These are phyloP conservation scores for Porcisia deanei DNA, from an alignment of 208 protist species.

Conservation along the genomic window DNA sequence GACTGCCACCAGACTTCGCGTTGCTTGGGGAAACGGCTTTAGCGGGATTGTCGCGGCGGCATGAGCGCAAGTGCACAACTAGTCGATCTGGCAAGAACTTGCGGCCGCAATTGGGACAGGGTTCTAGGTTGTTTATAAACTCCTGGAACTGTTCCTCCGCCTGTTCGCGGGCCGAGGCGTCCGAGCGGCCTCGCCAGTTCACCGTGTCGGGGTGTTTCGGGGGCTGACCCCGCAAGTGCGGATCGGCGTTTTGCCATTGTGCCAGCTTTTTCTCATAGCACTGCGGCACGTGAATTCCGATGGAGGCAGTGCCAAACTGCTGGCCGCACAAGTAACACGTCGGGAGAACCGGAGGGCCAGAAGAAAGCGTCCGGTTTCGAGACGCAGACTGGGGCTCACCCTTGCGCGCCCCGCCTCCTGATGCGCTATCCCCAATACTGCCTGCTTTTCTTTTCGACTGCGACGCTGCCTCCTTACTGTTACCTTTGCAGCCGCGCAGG, in stretches of 20 bases:
- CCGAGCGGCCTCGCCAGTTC: slow-evolving; percentile 48
- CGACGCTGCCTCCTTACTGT: slow-evolving; percentile 2
- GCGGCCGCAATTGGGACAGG: slow-evolving; percentile 89
- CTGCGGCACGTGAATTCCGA: slow-evolving; percentile 86
- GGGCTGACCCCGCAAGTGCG: slow-evolving; percentile 59
- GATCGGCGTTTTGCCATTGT: slow-evolving; percentile 79
- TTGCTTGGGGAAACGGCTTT: slow-evolving; percentile 27
- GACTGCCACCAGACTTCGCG: slow-evolving; percentile 1
- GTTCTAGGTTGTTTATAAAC: slow-evolving; percentile 88
- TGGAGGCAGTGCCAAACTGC: slow-evolving; percentile 84
- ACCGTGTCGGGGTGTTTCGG: slow-evolving; percentile 78
- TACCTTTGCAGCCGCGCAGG: slow-evolving; percentile 78
- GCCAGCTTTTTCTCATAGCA: slow-evolving; percentile 89
- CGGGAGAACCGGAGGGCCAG: slow-evolving; percentile 52
- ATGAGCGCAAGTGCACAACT: slow-evolving; percentile 88
- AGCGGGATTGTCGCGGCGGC: slow-evolving; percentile 70
- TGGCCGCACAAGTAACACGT: slow-evolving; percentile 88
- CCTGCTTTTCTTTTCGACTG: slow-evolving; percentile 1
- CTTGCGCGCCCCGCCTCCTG: slow-evolving; percentile 7
- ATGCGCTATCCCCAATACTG: background rate
- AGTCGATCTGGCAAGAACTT: slow-evolving; percentile 91
- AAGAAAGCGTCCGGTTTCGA: slow-evolving; percentile 14
- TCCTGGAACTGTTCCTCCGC: slow-evolving; percentile 86
- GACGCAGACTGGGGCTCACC: slow-evolving; percentile 11
- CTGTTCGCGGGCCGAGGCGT: slow-evolving; percentile 50